Evolutionary conservation across 148 eudicot species (phyloP).

Genomic region (Polygonum maritimum): DNA sequence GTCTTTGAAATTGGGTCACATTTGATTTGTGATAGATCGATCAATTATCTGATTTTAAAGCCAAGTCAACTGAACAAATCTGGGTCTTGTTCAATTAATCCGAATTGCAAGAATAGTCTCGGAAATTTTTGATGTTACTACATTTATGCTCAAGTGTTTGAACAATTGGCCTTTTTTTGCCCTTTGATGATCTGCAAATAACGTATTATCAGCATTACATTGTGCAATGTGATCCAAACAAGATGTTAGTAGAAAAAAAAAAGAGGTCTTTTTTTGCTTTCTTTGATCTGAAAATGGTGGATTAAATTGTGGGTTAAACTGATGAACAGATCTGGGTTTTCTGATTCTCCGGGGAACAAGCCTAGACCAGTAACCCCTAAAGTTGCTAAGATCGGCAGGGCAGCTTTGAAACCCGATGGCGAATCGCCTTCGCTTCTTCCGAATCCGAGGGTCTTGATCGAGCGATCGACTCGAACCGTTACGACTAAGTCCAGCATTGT

Average conservation of each 20-base stretch:
- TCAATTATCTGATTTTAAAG: background rate
- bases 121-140: background rate
- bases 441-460: slow-evolving; percentile 48
- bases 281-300: slow-evolving; percentile 8
- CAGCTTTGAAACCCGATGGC: slow-evolving; percentile 52
- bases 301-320: background rate
- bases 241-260: no score
- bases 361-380: slow-evolving; percentile 62
- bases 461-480: slow-evolving; percentile 55
- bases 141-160: background rate
- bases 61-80: slow-evolving; percentile 2
- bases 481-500: slow-evolving; percentile 45
- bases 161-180: background rate
- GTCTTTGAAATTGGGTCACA: background rate
- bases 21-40: background rate
- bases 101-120: no score
- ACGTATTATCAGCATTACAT: no score
- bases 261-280: background rate
- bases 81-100: background rate
- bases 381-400: slow-evolving; percentile 41
- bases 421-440: slow-evolving; percentile 54
- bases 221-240: no score
- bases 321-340: slow-evolving; percentile 52
- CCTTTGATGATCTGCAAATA: slow-evolving; percentile 10
- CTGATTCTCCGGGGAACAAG: slow-evolving; percentile 55